Conservation (phyloP, 495 filamentous ascomycete genomes). For the Neurospora sp. region DNA sequence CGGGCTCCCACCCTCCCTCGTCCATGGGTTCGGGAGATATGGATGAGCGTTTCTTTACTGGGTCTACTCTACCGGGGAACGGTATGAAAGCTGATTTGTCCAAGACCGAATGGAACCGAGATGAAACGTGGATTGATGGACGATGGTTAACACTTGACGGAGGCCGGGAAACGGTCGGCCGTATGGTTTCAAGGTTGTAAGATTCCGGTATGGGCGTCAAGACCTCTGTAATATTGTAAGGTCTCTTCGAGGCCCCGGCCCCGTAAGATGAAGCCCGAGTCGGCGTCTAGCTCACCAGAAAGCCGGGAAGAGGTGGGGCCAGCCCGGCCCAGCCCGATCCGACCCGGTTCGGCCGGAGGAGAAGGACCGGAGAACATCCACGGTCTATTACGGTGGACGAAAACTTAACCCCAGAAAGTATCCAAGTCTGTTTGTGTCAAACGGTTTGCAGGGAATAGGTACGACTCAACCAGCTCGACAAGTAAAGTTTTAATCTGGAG, state of each 20-base stretch:
- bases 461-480: too few relatives aligned
- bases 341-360: background rate
- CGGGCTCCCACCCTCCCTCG: background rate
- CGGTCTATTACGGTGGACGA: background rate
- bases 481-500: too few relatives aligned
- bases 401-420: background rate
- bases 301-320: background rate
- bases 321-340: background rate
- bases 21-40: background rate
- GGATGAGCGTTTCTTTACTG: background rate
- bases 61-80: background rate
- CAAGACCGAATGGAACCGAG: background rate
- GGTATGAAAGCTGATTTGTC: background rate
- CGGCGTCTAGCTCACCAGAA: background rate
- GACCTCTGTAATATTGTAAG: background rate
- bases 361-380: background rate
- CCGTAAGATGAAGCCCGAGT: background rate
- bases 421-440: too few relatives aligned
- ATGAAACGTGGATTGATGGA: background rate
- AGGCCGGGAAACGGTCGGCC: too few relatives aligned
- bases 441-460: too few relatives aligned
- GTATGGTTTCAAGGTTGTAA: background rate
- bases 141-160: too few relatives aligned
- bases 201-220: background rate
- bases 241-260: background rate